Conservation (phyloP, 805 yeast species). For the Cephaloascus fragrans region DNA sequence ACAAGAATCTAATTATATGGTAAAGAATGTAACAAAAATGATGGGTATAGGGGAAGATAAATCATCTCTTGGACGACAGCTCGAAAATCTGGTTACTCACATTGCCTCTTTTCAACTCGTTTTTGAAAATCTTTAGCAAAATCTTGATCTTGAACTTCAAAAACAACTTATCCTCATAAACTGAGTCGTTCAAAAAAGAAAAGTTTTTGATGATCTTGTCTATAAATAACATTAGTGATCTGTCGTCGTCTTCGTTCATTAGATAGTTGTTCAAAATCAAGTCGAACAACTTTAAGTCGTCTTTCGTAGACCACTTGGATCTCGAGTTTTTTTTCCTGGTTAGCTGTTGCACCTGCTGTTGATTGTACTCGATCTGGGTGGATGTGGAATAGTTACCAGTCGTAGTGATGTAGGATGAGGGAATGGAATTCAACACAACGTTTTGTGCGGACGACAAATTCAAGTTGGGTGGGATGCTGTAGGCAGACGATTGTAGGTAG, state of each 20-base stretch:
- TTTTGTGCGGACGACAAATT: too few species aligned
- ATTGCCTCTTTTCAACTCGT: background rate
- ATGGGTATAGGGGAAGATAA: too few species aligned
- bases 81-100: background rate
- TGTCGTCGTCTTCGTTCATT: background rate
- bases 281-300: background rate
- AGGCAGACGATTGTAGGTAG: too few species aligned
- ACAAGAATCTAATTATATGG: too few species aligned
- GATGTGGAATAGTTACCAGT: too few species aligned
- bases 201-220: background rate
- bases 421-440: too few species aligned
- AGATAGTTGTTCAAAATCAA: background rate
- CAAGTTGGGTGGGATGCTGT: too few species aligned
- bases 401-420: too few species aligned
- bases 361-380: too few species aligned
- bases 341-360: background rate
- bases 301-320: background rate
- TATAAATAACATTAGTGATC: too few species aligned
- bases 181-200: background rate
- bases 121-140: background rate
- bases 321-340: background rate
- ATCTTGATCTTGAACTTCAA: background rate
- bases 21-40: too few species aligned
- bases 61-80: too few species aligned
- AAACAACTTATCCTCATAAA: background rate